Evolutionary conservation across 306 rosid species (phyloP), one percentile per base, ranked within the genome.

Genomic region (Nissolia schottii): DNA sequence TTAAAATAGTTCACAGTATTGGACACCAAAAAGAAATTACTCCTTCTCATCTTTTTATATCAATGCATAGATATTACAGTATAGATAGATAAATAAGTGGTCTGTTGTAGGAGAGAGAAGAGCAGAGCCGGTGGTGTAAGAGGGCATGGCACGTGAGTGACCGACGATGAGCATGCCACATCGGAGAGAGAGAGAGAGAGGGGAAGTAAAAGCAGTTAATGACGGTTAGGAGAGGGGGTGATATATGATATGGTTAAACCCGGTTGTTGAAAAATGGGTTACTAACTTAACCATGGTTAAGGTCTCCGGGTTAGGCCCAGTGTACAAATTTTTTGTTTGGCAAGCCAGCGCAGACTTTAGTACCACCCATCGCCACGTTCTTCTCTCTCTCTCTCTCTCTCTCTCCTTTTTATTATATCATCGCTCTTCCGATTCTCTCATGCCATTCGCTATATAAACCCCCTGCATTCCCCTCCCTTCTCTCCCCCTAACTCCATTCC

Each of bases 371-470:
- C 51, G 4, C 51, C 51, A 45, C 51, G 51, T 45, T 45, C 51
- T 4, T 37, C 12, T 14, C 12, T 37, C 43, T 2, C 40, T 1
- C 7, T 35, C 4, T 37, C 12, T 11, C 40, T 1, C 0, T 34
- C 40, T 34, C 11, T 34, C 10, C 5, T 34, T 4, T 5, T 34
- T 4, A 2, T 32, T 32, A 32, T 32, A 3, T 41, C 48, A n/a
- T 41, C 38, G 8, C 13, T 1, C 11, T 37, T 8, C 2, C n/a
- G n/a, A n/a, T 37, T 5, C 13, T 15, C 60, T 22, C 61, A 29
- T 59, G 45, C 29, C 20, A 45, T 45, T 45, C 51, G 22, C 96
- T 87, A 91, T 91, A 82, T 79, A 88, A 74, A 59, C 73, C 74
- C 38, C 5, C 55, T 61, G 1, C n/a, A 61, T 60, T 76, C 62